Evolutionary conservation across 1,139 yeast genomes (phyloP).

Genomic region (Geotrichum macrosporum): DNA sequence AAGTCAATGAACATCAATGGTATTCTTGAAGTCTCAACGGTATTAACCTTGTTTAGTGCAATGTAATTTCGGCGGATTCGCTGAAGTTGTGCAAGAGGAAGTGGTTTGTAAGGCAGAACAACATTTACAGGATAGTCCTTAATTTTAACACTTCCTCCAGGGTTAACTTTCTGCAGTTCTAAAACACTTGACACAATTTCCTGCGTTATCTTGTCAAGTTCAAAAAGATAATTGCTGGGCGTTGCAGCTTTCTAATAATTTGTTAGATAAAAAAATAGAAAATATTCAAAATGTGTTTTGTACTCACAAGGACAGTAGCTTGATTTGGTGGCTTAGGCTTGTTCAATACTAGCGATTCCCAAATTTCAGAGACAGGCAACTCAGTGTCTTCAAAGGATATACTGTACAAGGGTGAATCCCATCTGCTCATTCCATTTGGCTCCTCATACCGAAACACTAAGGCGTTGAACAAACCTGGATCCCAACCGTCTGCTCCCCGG

Average conservation of each 20-base stretch:
- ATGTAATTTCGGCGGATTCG: slow-evolving; percentile 79
- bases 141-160: slow-evolving; percentile 48
- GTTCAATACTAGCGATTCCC: slow-evolving; percentile 63
- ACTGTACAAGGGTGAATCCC: slow-evolving; percentile 92
- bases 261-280: too few relatives aligned
- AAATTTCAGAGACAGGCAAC: slow-evolving; percentile 65
- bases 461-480: slow-evolving; percentile 58
- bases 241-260: slow-evolving; percentile 56
- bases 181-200: slow-evolving; percentile 55
- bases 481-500: slow-evolving; percentile 52
- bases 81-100: slow-evolving; percentile 75
- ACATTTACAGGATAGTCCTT: slow-evolving; percentile 43
- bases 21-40: slow-evolving; percentile 60
- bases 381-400: slow-evolving; percentile 54
- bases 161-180: slow-evolving; percentile 56
- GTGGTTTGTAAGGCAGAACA: slow-evolving; percentile 58
- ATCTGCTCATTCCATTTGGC: slow-evolving; percentile 77
- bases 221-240: slow-evolving; percentile 73
- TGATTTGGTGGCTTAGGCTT: slow-evolving; percentile 49
- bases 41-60: slow-evolving; percentile 71
- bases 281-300: not conserved
- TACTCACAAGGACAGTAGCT: slow-evolving; percentile 35
- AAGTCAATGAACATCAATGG: slow-evolving; percentile 70
- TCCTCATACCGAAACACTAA: slow-evolving; percentile 86
- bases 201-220: slow-evolving; percentile 70